Base-by-base conservation (phyloP, 2,329 filamentous ascomycete species). In the Ophiostoma quercus region DNA sequence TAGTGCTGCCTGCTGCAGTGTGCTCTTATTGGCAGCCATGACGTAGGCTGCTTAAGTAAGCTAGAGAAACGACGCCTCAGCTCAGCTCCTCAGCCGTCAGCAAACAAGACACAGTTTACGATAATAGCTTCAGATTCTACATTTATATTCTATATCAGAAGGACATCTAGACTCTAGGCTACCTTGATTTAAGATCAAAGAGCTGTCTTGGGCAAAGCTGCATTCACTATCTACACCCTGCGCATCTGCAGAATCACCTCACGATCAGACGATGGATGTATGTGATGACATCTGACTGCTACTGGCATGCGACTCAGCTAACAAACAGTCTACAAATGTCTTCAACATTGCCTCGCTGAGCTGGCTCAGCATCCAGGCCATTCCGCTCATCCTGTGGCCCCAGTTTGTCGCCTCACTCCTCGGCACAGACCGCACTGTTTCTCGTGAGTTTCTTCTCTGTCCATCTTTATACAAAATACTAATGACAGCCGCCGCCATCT, bases 401-500 rank as follows among this genome's bases (percentile, higher is more conserved):
- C 78, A 79, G 19, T 82, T 83, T 73, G 79, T 85, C 71, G 78
- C 76, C 69, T 80, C 80, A 5, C 77, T 85, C 12, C 79, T 85
- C 6, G 76, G 77, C 0, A 19, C 57, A 1, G 68, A 69, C 7
- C 51, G 25, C 7, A n/a, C 41, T 1, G 63, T 71, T n/a, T 43
- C 54, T 7, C 39, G 70, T 69, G n/a, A 11, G 67, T 67, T 12
- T 9, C 47, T 2, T 16, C 14, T 34, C n/a, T 16, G 19, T 32
- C 63, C 22, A 4, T 12, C 39, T 2, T 14, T 41, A 3, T 1
- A 3, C 11, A 14, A 41, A 41, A 14, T 22, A 12, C 51, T 57
- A 9, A 14, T n/a, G 3, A 32, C 5, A 87, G 88, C 80, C 32
- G 19, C 92, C 41, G 90, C 93, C 78, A 79, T 85, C 70, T 94